These are phyloP conservation scores for Umbelopsis sp. DNA, from an alignment of 192 early-diverging fungal species.

Conservation along the genomic window DNA sequence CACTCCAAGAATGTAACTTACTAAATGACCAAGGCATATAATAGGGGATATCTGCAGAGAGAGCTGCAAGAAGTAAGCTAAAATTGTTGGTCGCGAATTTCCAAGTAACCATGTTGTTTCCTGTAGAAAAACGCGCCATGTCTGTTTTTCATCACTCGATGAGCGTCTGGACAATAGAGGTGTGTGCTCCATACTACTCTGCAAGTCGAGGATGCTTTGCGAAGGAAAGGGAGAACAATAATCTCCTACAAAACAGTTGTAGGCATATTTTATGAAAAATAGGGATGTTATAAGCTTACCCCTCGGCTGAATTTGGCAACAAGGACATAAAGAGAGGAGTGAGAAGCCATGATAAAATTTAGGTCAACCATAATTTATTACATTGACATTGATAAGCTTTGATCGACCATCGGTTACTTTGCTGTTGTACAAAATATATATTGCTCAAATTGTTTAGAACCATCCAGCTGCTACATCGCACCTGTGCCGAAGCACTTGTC, in stretches of 20 bases:
- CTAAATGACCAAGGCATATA: slow-evolving; percentile 37
- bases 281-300: neutral
- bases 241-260: neutral
- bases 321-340: neutral
- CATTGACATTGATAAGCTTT: too few relatives aligned
- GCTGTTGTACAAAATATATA: neutral
- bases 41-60: slow-evolving; percentile 38
- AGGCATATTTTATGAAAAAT: neutral
- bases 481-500: slow-evolving; percentile 33
- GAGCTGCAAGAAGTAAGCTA: slow-evolving; percentile 35
- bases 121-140: neutral
- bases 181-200: slow-evolving; percentile 12
- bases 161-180: neutral
- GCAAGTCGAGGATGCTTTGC: too few relatives aligned
- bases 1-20: neutral
- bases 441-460: slow-evolving; percentile 1
- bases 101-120: neutral
- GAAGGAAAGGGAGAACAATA: neutral
- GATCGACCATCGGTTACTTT: neutral
- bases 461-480: slow-evolving; percentile 31
- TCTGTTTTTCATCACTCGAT: neutral
- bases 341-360: too few relatives aligned
- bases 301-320: neutral
- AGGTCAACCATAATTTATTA: too few relatives aligned
- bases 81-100: slow-evolving; percentile 20